Evolutionary conservation across 2,329 filamentous ascomycete genomes (phyloP).

Genomic region (Paraconiothyrium brasiliense): DNA sequence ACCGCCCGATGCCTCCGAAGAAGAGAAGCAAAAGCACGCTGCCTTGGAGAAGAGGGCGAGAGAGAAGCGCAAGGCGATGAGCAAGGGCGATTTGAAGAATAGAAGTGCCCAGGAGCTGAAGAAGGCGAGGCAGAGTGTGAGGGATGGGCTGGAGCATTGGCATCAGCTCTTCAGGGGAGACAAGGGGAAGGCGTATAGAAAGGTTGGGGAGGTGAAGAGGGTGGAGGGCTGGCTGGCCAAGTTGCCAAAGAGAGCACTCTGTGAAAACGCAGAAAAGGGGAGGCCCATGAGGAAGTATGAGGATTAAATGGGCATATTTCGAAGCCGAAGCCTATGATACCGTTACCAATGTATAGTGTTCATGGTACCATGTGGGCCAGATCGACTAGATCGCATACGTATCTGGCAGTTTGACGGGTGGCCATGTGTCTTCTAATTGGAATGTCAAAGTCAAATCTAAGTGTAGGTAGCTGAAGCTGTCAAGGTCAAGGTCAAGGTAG

Average conservation of each 20-base stretch:
- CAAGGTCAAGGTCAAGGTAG: too few species aligned
- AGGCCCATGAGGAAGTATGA: conserved; percentile 63
- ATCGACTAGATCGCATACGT: neutral
- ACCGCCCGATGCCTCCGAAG: conserved; percentile 25
- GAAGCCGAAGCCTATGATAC: neutral
- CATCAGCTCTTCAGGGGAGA: conserved; percentile 75
- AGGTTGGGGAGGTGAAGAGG: conserved; percentile 76
- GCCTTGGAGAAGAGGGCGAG: conserved; percentile 30
- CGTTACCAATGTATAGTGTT: neutral
- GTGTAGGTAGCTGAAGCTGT: too few species aligned
- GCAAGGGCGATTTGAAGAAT: conserved; percentile 54
- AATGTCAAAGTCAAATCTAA: too few species aligned
- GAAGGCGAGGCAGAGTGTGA: conserved; percentile 71
- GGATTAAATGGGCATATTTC: conserved; percentile 18
- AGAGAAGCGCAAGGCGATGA: conserved; percentile 24
- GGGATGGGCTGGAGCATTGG: conserved; percentile 80
- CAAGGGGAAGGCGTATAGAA: conserved; percentile 81
- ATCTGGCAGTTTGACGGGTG: too few species aligned
- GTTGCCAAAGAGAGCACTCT: conserved; percentile 70
- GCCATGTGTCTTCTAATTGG: too few species aligned
- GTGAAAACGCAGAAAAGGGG: conserved; percentile 73
- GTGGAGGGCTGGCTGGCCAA: conserved; percentile 69
- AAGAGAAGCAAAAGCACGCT: conserved; percentile 40
- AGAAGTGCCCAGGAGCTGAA: conserved; percentile 70
- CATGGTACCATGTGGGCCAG: neutral